Evolutionary conservation across 768 basidiomycete genomes (phyloP).

Genomic region (Guyanaporus albipodus): DNA sequence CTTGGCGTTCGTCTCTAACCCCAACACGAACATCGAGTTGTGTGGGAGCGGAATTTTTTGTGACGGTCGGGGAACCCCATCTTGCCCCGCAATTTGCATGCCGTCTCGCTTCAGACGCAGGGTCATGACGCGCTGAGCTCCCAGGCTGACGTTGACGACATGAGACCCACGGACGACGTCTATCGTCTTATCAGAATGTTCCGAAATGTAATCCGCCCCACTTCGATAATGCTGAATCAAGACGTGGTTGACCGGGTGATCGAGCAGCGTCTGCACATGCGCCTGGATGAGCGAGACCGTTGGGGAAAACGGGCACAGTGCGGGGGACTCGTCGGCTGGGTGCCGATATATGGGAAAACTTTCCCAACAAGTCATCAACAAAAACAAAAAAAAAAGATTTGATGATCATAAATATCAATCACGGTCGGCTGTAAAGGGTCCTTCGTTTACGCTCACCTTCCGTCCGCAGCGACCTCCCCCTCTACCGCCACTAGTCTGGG

Average conservation of each 20-base stretch:
- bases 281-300: constrained; percentile 64
- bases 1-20: constrained; percentile 62
- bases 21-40: constrained; percentile 82
- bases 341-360: constrained; percentile 81
- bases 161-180: constrained; percentile 71
- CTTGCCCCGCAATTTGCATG: constrained; percentile 12
- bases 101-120: constrained; percentile 62
- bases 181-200: constrained; percentile 85
- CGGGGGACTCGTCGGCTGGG: constrained; percentile 75
- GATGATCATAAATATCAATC: constrained; percentile 1
- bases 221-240: constrained; percentile 78
- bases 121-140: constrained; percentile 73
- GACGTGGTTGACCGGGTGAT: constrained; percentile 77
- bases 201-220: constrained; percentile 79
- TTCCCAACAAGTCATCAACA: no score
- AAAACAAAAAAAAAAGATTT: not conserved
- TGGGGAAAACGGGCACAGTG: constrained; percentile 60
- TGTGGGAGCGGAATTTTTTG: constrained; percentile 74
- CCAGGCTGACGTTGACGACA: constrained; percentile 79
- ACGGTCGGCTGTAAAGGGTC: constrained; percentile 10
- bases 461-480: constrained; percentile 48
- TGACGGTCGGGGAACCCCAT: constrained; percentile 34
- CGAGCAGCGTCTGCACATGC: constrained; percentile 53
- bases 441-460: constrained; percentile 36
- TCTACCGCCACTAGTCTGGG: constrained; percentile 62